A percentile compares a stretch with the other conserved stretches of the same genome.
Evolutionary conservation across 495 filamentous ascomycete species (phyloP).

Genomic region (Podospora tetraspora): DNA sequence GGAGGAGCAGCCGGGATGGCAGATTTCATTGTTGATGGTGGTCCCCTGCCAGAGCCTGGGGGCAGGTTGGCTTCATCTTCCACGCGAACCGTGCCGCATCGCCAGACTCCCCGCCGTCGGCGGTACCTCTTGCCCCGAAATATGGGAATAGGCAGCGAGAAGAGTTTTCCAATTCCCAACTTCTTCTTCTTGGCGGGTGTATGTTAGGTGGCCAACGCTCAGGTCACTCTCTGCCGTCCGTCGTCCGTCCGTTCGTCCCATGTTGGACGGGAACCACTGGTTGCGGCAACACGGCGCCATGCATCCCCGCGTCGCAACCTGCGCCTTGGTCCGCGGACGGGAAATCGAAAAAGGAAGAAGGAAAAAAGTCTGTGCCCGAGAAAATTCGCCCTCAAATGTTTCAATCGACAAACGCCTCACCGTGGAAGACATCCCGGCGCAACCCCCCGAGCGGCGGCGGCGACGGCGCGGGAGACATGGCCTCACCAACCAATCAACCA

Average conservation of each 20-base stretch:
- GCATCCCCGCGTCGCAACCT: slow-evolving; percentile 4
- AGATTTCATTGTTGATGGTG: too few species aligned
- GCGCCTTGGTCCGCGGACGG: background rate
- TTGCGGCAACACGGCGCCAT: background rate
- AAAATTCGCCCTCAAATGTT: slow-evolving; percentile 1
- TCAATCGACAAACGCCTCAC: slow-evolving; percentile 3
- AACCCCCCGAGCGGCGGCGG: background rate
- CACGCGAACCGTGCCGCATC: background rate
- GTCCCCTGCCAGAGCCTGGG: background rate
- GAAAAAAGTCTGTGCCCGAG: background rate
- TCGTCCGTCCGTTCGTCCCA: slow-evolving; percentile 6
- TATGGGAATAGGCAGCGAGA: slow-evolving; percentile 8
- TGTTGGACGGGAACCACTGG: slow-evolving; percentile 1
- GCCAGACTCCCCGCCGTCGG: slow-evolving; percentile 1
- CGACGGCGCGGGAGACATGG: background rate
- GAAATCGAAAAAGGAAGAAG: background rate
- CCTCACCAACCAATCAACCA: background rate
- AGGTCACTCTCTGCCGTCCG: background rate
- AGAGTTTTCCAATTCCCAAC: background rate
- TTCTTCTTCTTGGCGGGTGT: background rate
- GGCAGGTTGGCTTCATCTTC: background rate
- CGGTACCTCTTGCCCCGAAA: slow-evolving; percentile 6
- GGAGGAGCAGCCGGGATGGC: slow-evolving; percentile 3
- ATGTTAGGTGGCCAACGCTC: background rate
- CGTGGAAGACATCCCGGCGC: background rate